phyloP scores from a whole-genome alignment of 208 protist genomes.

The Acanthamoeba culbertsoni region DNA sequence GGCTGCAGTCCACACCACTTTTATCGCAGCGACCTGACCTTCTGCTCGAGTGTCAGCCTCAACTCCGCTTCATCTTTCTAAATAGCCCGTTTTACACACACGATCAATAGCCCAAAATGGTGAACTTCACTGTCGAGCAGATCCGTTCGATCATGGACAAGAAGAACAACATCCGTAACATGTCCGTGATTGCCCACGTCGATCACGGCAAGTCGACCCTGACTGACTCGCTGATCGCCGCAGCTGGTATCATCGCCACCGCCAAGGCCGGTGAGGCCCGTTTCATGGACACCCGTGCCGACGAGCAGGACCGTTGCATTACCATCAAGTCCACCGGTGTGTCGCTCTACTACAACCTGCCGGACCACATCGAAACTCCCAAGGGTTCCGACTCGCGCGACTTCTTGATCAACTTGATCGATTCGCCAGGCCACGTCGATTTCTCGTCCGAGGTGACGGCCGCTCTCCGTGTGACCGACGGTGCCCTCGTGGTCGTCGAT shows the following conservation, averaged over 20 bases:
- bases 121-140: conserved; percentile 91
- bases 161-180: conserved; percentile 93
- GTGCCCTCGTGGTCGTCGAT: conserved; percentile 99
- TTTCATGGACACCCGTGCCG: conserved; percentile 92
- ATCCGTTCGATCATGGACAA: conserved; percentile 91
- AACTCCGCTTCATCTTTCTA: not conserved
- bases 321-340: conserved; percentile 99
- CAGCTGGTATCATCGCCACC: conserved; percentile 95
- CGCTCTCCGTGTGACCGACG: conserved; percentile 99
- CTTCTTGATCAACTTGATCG: conserved; percentile 99
- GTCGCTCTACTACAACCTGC: conserved; percentile 96
- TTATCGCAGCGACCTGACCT: not conserved
- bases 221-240: conserved; percentile 96
- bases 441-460: conserved; percentile 99
- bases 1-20: not conserved
- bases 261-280: conserved; percentile 90
- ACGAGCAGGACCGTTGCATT: conserved; percentile 98
- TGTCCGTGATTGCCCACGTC: conserved; percentile 91
- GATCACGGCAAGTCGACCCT: conserved; percentile 96
- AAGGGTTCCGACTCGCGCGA: conserved; percentile 61
- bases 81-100: not conserved
- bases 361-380: conserved; percentile 72
- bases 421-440: conserved; percentile 98
- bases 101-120: conserved; percentile 64
- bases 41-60: not conserved